Evolutionary conservation across 108 stramenopile genomes (phyloP).

Genomic region (Phaeodactylum tricornutum): DNA sequence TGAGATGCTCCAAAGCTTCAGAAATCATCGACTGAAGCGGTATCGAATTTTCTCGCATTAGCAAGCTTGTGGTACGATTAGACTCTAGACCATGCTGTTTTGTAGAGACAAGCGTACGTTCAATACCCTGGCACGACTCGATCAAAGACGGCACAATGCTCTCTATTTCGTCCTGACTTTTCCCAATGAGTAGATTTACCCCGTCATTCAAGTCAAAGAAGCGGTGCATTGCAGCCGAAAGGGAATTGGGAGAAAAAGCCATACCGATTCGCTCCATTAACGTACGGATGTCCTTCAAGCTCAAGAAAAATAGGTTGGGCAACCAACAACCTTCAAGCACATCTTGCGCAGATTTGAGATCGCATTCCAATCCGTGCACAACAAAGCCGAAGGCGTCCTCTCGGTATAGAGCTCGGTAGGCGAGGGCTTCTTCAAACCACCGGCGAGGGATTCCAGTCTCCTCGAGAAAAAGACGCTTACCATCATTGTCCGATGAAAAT

Average conservation of each 20-base stretch:
- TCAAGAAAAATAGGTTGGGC: slow-evolving; percentile 47
- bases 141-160: background rate
- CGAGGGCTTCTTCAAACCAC: slow-evolving; percentile 59
- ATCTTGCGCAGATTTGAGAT: slow-evolving; percentile 16
- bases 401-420: slow-evolving; percentile 22
- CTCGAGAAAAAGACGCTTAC: slow-evolving; percentile 36
- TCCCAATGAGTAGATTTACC: background rate
- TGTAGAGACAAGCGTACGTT: too few relatives aligned
- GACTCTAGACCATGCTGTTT: too few relatives aligned
- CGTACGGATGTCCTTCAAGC: background rate
- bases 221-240: background rate
- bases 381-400: slow-evolving; percentile 37
- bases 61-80: background rate
- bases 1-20: background rate
- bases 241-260: background rate
- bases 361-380: slow-evolving; percentile 26
- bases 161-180: background rate
- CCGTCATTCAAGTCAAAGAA: slow-evolving; percentile 5
- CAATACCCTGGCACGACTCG: background rate
- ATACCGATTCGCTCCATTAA: background rate
- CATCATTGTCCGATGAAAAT: slow-evolving; percentile 23
- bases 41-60: slow-evolving; percentile 2
- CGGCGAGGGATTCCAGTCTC: slow-evolving; percentile 39
- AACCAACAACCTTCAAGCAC: slow-evolving; percentile 39
- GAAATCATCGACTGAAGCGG: background rate